phyloP scores from a whole-genome alignment of 305 asterid genomes.

The Fraxinus floribunda region DNA sequence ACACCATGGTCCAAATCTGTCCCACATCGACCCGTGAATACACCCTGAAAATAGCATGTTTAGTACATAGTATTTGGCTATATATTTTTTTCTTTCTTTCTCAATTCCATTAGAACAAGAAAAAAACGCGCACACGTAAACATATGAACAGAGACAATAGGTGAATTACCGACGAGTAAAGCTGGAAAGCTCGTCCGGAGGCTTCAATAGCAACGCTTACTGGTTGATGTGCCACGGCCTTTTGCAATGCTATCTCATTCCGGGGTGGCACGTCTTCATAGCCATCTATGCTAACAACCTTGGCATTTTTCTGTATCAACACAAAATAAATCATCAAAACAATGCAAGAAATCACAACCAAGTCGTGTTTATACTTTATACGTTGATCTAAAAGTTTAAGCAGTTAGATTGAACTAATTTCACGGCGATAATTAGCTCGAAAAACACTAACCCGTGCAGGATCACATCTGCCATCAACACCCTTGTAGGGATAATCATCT shows the following conservation, averaged over 20 bases:
- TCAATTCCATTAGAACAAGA: background rate
- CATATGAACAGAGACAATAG: background rate
- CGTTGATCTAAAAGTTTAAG: background rate
- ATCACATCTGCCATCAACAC: conserved; percentile 58
- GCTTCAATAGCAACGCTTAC: conserved; percentile 82
- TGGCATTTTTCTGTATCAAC: conserved; percentile 55
- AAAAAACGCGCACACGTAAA: background rate
- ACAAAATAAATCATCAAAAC: background rate
- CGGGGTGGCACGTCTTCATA: conserved; percentile 64
- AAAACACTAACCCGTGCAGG: conserved; percentile 41
- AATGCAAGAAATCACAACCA: background rate
- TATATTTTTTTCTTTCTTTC: background rate
- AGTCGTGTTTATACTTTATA: background rate
- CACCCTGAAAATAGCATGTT: conserved; percentile 34
- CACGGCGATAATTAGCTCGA: background rate
- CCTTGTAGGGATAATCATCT: conserved; percentile 66
- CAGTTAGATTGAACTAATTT: background rate
- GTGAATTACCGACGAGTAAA: conserved; percentile 51
- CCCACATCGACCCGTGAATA: conserved; percentile 52
- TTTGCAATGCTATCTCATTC: conserved; percentile 61
- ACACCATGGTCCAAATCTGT: conserved; percentile 52
- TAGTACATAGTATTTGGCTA: background rate
- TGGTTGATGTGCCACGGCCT: conserved; percentile 83
- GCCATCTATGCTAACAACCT: conserved; percentile 70
- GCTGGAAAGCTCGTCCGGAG: conserved; percentile 73